Evolutionary conservation across 2,329 filamentous ascomycete species (phyloP), one percentile per base, ranked within the genome.

Genomic region (Colletotrichum falcatum): DNA sequence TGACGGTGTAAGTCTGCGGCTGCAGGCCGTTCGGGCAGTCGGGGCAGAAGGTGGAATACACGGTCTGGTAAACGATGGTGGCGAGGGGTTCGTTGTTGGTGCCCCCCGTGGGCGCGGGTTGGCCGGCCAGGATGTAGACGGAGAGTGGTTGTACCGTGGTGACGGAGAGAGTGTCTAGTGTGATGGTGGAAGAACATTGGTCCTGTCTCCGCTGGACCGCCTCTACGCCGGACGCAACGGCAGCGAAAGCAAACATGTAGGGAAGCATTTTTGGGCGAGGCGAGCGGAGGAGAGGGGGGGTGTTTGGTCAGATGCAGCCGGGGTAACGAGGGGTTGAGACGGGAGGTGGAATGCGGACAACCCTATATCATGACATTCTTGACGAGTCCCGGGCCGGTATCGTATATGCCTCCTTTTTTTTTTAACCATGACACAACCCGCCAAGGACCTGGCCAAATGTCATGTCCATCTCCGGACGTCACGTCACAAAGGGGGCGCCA

Each of bases 121-220:
- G 59, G n/a, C 54, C 46, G 23, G 65, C 18, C 23, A 70, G 26
- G 37, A 69, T 48, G 33, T 71, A 71, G 46, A 71, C 61, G 33
- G 65, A 70, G 7, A 70, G 70, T 2, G 69, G 65, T 28, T 71
- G 55, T 23, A 68, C 65, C n/a, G 61, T 69, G 69, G 69, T 69
- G 54, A 71, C 65, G 39, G 69, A 70, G 37, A 70, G 64, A 9
- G 64, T 46, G 53, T 62, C 64, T 54, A 70, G 23, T 26, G 64
- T 70, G 20, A 28, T 58, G 18, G 68, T 70, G 28, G 64, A 62
- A 9, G 68, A 67, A 48, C 68, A 70, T 3, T 54, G 51, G 20
- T 28, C 58, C 42, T 70, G 68, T 62, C 68, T 70, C 44, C n/a
- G 59, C 23, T 62, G 46, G 16, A 70, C 46, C n/a, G n/a, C n/a